Conservation (phyloP, 345 rosid genomes). For the Nasturtium officinale region DNA sequence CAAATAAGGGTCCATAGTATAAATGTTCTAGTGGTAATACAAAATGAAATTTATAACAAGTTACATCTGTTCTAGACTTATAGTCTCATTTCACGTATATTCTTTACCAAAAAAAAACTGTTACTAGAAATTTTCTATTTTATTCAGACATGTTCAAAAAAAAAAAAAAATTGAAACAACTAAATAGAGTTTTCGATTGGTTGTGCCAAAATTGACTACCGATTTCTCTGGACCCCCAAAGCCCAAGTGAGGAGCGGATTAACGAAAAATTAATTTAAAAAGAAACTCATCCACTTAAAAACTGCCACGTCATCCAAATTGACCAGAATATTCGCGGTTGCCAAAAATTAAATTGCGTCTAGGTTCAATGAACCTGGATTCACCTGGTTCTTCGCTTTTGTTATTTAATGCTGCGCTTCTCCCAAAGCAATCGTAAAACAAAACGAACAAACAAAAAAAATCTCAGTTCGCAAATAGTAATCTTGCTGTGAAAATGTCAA, state of each 20-base stretch:
- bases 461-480: neutral
- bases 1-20: neutral
- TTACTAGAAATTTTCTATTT: neutral
- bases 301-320: slow-evolving; percentile 13
- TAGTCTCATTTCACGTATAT: neutral
- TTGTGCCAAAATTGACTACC: slow-evolving; percentile 31
- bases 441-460: neutral
- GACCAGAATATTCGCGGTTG: slow-evolving; percentile 20
- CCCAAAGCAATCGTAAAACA: slow-evolving; percentile 1
- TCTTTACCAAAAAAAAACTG: neutral
- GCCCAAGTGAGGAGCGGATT: slow-evolving; percentile 5
- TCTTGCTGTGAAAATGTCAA: slow-evolving; percentile 46
- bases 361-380: slow-evolving; percentile 48
- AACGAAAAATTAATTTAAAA: slow-evolving; percentile 5
- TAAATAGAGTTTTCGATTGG: neutral
- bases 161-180: neutral
- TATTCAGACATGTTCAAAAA: neutral
- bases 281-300: slow-evolving; percentile 4
- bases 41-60: neutral
- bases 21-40: neutral
- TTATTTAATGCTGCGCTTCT: slow-evolving; percentile 23
- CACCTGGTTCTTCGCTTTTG: neutral
- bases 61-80: neutral
- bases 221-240: neutral
- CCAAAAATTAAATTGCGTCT: slow-evolving; percentile 25